A percentile compares a stretch with the other conserved stretches of the same genome.
These are phyloP conservation scores for Sclerotinia sclerotiorum DNA, from an alignment of 2,329 filamentous ascomycete species.

Conservation along the genomic window DNA sequence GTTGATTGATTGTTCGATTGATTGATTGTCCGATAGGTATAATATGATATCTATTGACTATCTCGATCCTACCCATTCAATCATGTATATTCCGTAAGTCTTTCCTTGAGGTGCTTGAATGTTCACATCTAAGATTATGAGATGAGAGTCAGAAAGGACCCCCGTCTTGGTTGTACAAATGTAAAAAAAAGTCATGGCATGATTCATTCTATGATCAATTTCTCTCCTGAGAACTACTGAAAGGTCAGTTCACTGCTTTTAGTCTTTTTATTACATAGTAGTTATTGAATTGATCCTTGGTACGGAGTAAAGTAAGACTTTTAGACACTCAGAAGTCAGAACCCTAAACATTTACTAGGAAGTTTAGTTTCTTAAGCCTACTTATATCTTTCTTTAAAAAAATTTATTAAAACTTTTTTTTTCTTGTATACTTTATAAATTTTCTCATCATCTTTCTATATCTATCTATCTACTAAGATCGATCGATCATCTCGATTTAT, in stretches of 20 bases:
- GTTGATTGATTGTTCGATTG: background rate
- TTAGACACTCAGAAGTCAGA: background rate
- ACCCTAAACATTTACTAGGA: constrained; percentile 6
- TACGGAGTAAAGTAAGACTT: background rate
- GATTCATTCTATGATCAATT: constrained; percentile 2
- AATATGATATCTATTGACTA: background rate
- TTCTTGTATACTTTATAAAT: background rate
- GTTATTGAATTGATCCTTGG: background rate
- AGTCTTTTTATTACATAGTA: background rate
- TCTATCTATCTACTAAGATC: background rate
- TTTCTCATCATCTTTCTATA: background rate
- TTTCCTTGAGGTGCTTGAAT: background rate
- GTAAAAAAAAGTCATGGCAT: background rate
- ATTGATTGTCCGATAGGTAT: background rate
- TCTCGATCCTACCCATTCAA: background rate
- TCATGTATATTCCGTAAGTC: background rate
- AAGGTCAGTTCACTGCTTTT: background rate
- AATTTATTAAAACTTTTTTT: background rate
- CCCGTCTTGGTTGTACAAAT: background rate
- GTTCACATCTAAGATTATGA: no score
- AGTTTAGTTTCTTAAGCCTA: background rate
- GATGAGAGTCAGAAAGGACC: background rate
- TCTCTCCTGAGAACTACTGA: background rate
- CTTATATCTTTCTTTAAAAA: background rate
- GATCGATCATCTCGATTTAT: constrained; percentile 1